Base-by-base conservation (phyloP, 768 basidiomycete species). In the Leccinum truebloodii region DNA sequence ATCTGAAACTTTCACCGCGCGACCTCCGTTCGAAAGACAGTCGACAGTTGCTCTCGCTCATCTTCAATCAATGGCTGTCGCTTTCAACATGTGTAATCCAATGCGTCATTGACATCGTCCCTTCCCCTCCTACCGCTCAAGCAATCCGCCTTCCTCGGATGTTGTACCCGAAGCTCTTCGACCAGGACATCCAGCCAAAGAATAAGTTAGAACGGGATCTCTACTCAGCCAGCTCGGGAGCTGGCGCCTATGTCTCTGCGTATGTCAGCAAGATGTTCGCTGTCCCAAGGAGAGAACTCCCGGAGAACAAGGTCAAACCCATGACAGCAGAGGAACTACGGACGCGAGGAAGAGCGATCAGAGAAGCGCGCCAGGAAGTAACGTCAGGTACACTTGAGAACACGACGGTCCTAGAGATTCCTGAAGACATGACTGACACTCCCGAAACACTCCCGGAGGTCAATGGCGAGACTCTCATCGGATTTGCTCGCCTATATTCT, bases 201-300 rank as follows among this genome's bases (percentile, higher is more conserved):
- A 90, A 88, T 72, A 88, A 88, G 67, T 78, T 96, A n/a, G 95
- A 99, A 69, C 77, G 79, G 62, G 90, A 92, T 61, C 77, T 98
- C 16, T 98, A 88, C 75, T 72, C 82, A 0, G 92, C 94, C 48
- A 84, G 85, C 56, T 81, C 83, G 2, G 78, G 68, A 1, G 64
- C 82, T 1, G 79, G 80, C 6, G 87, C 89, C 0, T 84, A 76
- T 59, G 79, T 94, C 13, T 84, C 88, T 16, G 96, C 89, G 6
- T 97, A 95, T 73, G 90, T 98, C 52, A 96, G 93, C 81, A 99
- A 98, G 75, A 99, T 98, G 96, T 98, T 98, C 69, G 94, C 95
- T 1, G 89, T 98, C 0, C 76, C 86, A n/a, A 76, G 74, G 22
- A 84, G 84, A 58, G 90, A 95, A 52, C 77, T 99, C 24, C 96